Base-by-base conservation (phyloP, 2,329 filamentous ascomycete species). In the Venturia effusa region DNA sequence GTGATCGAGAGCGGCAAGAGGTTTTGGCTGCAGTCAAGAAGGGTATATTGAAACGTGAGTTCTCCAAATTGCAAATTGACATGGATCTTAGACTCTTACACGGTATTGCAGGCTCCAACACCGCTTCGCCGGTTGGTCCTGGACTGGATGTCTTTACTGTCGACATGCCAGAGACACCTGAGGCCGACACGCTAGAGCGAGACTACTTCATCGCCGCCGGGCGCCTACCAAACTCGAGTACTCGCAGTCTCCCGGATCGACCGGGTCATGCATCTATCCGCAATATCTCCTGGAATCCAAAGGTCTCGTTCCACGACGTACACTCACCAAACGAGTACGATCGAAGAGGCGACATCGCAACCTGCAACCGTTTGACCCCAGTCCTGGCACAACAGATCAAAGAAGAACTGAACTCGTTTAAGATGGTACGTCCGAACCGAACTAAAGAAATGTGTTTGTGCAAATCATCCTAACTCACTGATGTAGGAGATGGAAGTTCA, bases 331-430 rank as follows among this genome's bases (percentile, higher is more conserved):
- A 89, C 70, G 94, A 99, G 74, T 99, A 99, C 72, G 94, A 99
- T 74, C 89, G 94, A 67, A 87, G 94, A 63, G 94, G 94, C 63
- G 94, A 99, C 66, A 89, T 97, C 77, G 92, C 94, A 13, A 99
- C 94, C 1, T 99, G 94, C 84, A 99, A 99, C 74, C 90, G 93
- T 68, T 82, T 99, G 69, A 99, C 94, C 60, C 94, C 94, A 15
- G 92, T 97, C 83, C 84, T 99, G 67, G 94, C 94, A 57, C 94
- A 99, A 78, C 94, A 99, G 76, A 99, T 99, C 79, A 97, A 97
- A 79, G 94, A 99, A 79, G 94, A 99, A 79, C 84, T 99, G 70
- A 99, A 99, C 79, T 95, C 88, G 70, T 99, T 99, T 83, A 99
- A 99, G 77, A 99, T 99, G 94, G 91, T 94, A 80, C 67, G 87